phyloP scores from a whole-genome alignment of 352 stramenopile species.

The Peronospora destructor region DNA sequence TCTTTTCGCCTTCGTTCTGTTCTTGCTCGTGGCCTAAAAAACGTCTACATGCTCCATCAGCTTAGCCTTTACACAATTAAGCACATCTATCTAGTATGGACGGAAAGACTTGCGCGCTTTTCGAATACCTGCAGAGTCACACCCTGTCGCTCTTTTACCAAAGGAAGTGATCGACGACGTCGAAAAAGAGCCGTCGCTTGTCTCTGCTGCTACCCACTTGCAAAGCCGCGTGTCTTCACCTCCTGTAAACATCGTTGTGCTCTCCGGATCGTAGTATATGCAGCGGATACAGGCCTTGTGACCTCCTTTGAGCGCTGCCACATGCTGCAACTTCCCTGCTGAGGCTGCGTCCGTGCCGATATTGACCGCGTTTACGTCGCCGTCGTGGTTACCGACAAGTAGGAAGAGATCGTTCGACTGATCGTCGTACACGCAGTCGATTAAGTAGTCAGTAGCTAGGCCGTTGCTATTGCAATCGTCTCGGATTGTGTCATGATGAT shows the following conservation, averaged over 20 bases:
- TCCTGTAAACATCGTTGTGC: slow-evolving; percentile 60
- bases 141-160: slow-evolving; percentile 27
- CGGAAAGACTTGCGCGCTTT: slow-evolving; percentile 67
- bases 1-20: not conserved
- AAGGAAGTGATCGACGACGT: slow-evolving; percentile 6
- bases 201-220: slow-evolving; percentile 38
- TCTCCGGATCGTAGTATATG: slow-evolving; percentile 59
- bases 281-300: slow-evolving; percentile 83
- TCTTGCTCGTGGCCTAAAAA: too few relatives aligned
- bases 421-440: slow-evolving; percentile 82
- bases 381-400: slow-evolving; percentile 68
- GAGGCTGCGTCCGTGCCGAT: slow-evolving; percentile 38
- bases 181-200: slow-evolving; percentile 4
- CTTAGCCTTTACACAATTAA: too few relatives aligned
- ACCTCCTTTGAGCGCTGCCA: slow-evolving; percentile 41
- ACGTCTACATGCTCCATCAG: too few relatives aligned
- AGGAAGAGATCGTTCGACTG: slow-evolving; percentile 66
- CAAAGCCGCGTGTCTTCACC: slow-evolving; percentile 85
- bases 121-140: slow-evolving; percentile 45
- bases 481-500: slow-evolving; percentile 70
- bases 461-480: slow-evolving; percentile 65
- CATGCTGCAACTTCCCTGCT: slow-evolving; percentile 51
- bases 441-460: slow-evolving; percentile 76
- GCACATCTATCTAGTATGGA: slow-evolving; percentile 41
- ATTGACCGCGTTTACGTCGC: slow-evolving; percentile 64